Evolutionary conservation across 805 yeast species (phyloP), one percentile per base, ranked within the genome.

Genomic region (Kuraishia capsulata): DNA sequence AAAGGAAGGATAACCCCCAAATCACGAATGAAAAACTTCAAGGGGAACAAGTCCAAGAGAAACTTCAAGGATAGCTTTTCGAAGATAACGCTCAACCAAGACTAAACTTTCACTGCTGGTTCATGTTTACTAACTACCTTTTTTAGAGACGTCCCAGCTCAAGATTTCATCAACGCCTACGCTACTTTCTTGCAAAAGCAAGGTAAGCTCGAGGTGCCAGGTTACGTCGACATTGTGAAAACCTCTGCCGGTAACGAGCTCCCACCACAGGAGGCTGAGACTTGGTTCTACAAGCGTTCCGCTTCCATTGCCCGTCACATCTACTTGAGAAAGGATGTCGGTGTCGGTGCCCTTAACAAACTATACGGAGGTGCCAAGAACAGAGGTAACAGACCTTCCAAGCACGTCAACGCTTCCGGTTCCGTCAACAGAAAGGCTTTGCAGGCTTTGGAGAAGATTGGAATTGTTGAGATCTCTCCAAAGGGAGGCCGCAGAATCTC

Each of bases 231-330:
- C 78, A 73, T 90, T 61, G 98, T 92, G 76, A 92, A 92, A 88
- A 92, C 98, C 70, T 84, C 96, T 53, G 82, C 95, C 56, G 95
- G 96, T 76, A 89, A 90, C 67, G 98, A 92, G 69, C 84, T 92
- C 70, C 98, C 98, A 69, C 98, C 98, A 69, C 97, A 90, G 77
- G 97, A 92, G 69, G 73, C 97, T 60, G 97, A 88, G 76, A 88
- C 90, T 65, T 92, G 98, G 98, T 90, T 87, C 85, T 90, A 90
- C 96, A 86, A 85, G 86, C 85, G 98, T 75, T 95, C 98, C 62
- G 98, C 98, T 64, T 90, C 98, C 46, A 88, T 89, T 70, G 98
- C 98, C 65, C 92, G 98, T 80, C 98, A 92, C 89, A 81, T 92
- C 73, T 92, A 92, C 95, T 79, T 92, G 75, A 88, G 96, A 85